Evolutionary conservation across 352 stramenopile genomes (phyloP).

Genomic region (Phytophthora sp.): DNA sequence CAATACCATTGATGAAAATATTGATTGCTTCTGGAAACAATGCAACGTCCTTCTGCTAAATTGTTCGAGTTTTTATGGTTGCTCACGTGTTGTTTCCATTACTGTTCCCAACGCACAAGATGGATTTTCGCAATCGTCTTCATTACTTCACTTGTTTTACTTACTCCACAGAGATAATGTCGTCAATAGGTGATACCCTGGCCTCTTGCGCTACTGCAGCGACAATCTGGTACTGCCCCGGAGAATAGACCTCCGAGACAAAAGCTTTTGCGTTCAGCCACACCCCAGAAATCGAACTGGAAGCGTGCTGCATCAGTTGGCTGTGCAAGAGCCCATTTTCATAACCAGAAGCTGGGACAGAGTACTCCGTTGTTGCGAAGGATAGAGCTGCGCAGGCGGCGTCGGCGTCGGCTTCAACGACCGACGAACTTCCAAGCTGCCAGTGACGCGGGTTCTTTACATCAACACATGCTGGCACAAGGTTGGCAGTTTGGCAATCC

Average conservation of each 20-base stretch:
- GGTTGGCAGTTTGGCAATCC: slow-evolving; percentile 52
- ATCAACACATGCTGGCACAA: slow-evolving; percentile 52
- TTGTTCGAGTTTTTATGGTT: neutral
- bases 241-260: slow-evolving; percentile 48
- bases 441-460: slow-evolving; percentile 41
- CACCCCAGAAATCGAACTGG: slow-evolving; percentile 42
- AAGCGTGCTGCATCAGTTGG: slow-evolving; percentile 36
- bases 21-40: slow-evolving; percentile 6
- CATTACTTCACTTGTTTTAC: neutral
- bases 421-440: slow-evolving; percentile 36
- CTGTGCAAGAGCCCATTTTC: slow-evolving; percentile 56
- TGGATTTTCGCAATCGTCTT: neutral
- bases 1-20: slow-evolving; percentile 26
- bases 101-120: slow-evolving; percentile 13
- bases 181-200: slow-evolving; percentile 19
- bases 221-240: slow-evolving; percentile 5
- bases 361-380: slow-evolving; percentile 33
- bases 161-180: slow-evolving; percentile 38
- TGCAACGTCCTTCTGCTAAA: neutral
- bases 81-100: slow-evolving; percentile 8
- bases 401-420: slow-evolving; percentile 44
- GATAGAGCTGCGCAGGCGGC: slow-evolving; percentile 29
- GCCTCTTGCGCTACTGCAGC: neutral
- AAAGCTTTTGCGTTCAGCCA: slow-evolving; percentile 55
- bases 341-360: slow-evolving; percentile 57